Evolutionary conservation across 176 grass and related monocot genomes (phyloP), one percentile per base, ranked within the genome.

Genomic region (Oryza rufipogon): DNA sequence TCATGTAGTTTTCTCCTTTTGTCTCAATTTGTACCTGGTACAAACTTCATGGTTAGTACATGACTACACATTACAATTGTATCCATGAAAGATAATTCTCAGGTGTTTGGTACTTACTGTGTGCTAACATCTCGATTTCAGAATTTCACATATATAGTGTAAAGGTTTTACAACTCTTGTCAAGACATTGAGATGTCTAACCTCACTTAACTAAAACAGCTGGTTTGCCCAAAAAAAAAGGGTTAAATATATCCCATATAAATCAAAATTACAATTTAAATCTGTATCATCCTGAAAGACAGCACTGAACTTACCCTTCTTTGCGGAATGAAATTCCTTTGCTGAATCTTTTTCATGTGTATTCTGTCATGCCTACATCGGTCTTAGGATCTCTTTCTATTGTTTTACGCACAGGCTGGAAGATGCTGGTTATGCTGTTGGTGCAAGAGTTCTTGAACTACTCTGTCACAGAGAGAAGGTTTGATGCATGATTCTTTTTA

Each of bases 401-500:
- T 74, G 15, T 74, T 78, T 70, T 81, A 74, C 20, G 19, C 71
- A 38, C 76, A 98, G 92, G 87, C 89, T 93, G 64, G 96, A 98
- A 87, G 93, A 98, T 87, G 91, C 96, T 78, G 96, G 96, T 64
- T 98, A 95, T 91, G 91, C 91, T 86, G 91, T 98, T 77, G 96
- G 96, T 77, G 91, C 91, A 68, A 95, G 96, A 93, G 87, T 95
- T 74, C 93, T 98, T 75, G 96, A 98, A 87, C 93, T 98, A 78
- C 89, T 98, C 15, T 98, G 93, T 75, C 96, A 95, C 77, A 90
- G 96, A 74, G 96, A 98, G 47, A 98, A 98, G 87, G 96, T 95
- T 68, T 74, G 65, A 20, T 30, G 48, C 66, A 46, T 78, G 20
- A 17, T 74, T 73, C 0, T 70, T 70, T 73, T 23, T 23, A 23